Base-by-base conservation (phyloP, 176 grass and related monocot species). In the Chrysopogon serrulatus region DNA sequence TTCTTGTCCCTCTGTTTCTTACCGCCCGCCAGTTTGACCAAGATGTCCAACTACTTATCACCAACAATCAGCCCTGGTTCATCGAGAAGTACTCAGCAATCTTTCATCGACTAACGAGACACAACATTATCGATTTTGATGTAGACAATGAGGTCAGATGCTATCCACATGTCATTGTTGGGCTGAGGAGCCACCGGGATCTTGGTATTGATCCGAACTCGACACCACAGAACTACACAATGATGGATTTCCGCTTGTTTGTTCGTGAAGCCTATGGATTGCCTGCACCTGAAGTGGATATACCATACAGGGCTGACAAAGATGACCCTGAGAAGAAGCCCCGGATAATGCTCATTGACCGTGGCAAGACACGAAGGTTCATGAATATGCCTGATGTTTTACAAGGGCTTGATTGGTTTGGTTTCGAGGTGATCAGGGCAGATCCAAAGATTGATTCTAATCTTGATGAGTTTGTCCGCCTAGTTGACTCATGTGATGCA, bases 1-100 rank as follows among this genome's bases (percentile, higher is more conserved):
- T 96, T 36, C 79, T 96, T 19, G 60, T 93, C 18, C 94, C 94
- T 19, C 45, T 97, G 47, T 97, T 91, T 83, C 83, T 93, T 63
- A 97, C 94, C 7, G 86, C 89, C 15, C 84, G 69, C 5, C 60
- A 87, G 77, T 87, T 93, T 15, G 56, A 93, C 4, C 48, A 75
- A 53, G 79, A 97, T 33, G 77, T 93, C 28, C 88, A 89, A 61
- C 57, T 97, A 48, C 60, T 97, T 19, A 51, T 97, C 19, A 88
- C 89, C 1, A 73, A 97, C 37, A 87, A 86, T 21, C 64, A 91
- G 64, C 75, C 74, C 33, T 90, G 88, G 86, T 97, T 92, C 84
- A 69, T 68, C 53, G 65, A 85, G 77, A 97, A 93, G 81, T 97
- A 97, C 78, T 68, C 64, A 2, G 68, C 33, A 23, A 73, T 97